phyloP scores from a whole-genome alignment of 225 moss, liverwort and hornwort species.

The Neckera pumila region DNA sequence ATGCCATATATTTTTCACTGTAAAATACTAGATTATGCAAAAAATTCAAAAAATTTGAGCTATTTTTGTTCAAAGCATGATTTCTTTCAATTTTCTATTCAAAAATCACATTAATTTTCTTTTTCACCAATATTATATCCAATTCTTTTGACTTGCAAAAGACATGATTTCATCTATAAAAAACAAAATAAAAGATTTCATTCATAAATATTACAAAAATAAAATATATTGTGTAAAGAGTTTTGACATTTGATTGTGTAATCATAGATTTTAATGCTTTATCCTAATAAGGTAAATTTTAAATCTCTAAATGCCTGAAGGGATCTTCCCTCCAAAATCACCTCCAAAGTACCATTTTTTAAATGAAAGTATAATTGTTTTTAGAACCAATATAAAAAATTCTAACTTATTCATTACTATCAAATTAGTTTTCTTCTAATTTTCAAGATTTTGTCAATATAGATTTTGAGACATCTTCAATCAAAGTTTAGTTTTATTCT shows the following conservation, averaged over 20 bases:
- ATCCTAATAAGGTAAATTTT: background rate
- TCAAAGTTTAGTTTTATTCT: background rate
- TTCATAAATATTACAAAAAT: background rate
- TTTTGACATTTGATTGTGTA: background rate
- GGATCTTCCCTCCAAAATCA: background rate
- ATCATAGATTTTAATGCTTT: background rate
- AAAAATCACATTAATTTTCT: background rate
- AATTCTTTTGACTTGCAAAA: background rate
- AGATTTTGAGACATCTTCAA: background rate
- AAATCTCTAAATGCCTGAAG: background rate
- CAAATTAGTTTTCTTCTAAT: background rate
- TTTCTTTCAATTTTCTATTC: background rate
- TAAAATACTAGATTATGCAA: too few relatives aligned
- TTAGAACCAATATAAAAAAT: background rate
- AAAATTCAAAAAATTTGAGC: background rate
- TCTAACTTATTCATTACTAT: background rate
- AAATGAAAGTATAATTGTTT: background rate
- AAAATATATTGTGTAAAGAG: background rate
- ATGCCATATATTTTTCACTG: too few relatives aligned
- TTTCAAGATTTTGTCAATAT: background rate
- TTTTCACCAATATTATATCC: background rate
- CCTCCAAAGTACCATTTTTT: rapidly evolving
- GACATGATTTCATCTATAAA: background rate
- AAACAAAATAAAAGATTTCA: background rate
- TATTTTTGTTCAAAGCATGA: background rate